Conservation (phyloP, 2,329 filamentous ascomycete species). For the Diaporthe sp. region DNA sequence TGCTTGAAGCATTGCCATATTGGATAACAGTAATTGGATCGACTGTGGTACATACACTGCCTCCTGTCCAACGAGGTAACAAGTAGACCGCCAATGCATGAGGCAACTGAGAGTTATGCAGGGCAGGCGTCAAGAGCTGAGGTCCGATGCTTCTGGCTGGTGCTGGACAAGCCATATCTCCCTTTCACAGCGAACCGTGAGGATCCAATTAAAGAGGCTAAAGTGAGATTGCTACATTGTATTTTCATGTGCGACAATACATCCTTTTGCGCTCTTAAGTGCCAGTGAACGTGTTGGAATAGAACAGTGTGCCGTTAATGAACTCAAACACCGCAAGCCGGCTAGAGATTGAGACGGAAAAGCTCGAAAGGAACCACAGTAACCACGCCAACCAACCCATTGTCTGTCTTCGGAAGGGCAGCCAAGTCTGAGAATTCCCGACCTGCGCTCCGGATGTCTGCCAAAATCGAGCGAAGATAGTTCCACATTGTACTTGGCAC, state of each 20-base stretch:
- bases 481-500: conserved; percentile 10
- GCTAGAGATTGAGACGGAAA: background rate
- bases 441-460: conserved; percentile 5
- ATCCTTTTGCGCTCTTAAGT: too few species aligned
- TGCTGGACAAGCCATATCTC: too few species aligned
- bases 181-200: too few species aligned
- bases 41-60: background rate
- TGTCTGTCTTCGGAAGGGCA: background rate
- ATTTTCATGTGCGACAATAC: too few species aligned
- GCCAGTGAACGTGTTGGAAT: background rate
- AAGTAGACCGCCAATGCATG: background rate
- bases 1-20: too few species aligned
- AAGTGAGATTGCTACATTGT: too few species aligned
- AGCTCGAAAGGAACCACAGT: background rate
- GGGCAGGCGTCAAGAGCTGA: too few species aligned
- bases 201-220: too few species aligned
- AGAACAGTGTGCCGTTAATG: too few species aligned
- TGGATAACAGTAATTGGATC: background rate
- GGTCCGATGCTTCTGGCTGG: too few species aligned
- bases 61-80: background rate
- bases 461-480: background rate
- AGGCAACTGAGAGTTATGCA: too few species aligned
- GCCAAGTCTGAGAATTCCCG: background rate
- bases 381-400: background rate
- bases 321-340: background rate